Evolutionary conservation across 1,284 basidiomycete species (phyloP).

Genomic region (Vanrija pseudolonga): DNA sequence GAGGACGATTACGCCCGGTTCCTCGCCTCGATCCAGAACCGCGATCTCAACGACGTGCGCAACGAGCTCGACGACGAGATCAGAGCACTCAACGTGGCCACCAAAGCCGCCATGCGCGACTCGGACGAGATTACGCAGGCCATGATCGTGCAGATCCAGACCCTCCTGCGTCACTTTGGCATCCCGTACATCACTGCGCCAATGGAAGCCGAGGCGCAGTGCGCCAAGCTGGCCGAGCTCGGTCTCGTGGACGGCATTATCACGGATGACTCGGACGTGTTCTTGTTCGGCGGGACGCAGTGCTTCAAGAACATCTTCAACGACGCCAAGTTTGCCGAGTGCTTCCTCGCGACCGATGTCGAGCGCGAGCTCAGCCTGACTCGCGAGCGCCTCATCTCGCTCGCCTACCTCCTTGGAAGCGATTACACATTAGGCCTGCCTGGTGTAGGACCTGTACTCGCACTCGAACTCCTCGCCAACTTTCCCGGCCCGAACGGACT

Average conservation of each 20-base stretch:
- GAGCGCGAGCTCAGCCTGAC: constrained; percentile 83
- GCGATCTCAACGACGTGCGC: constrained; percentile 72
- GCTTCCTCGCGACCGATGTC: constrained; percentile 81
- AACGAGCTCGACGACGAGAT: constrained; percentile 93
- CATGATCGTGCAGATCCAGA: constrained; percentile 95
- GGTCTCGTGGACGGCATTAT: constrained; percentile 94
- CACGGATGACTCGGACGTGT: constrained; percentile 98
- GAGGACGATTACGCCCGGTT: constrained; percentile 89
- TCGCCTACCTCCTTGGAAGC: constrained; percentile 91
- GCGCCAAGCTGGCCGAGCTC: constrained; percentile 81
- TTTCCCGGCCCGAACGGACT: constrained; percentile 82
- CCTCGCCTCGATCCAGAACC: constrained; percentile 81
- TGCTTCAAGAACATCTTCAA: constrained; percentile 99
- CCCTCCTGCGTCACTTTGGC: constrained; percentile 87
- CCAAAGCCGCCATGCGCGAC: constrained; percentile 83
- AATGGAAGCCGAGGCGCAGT: constrained; percentile 99
- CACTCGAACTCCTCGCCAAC: constrained; percentile 89
- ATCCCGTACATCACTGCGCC: constrained; percentile 98
- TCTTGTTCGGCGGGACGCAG: constrained; percentile 88
- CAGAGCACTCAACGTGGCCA: constrained; percentile 70
- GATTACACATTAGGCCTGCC: constrained; percentile 97
- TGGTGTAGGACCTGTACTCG: constrained; percentile 91
- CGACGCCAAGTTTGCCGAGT: constrained; percentile 96
- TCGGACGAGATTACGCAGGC: constrained; percentile 92
- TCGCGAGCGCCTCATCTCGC: constrained; percentile 76